Evolutionary conservation across 441 rosid species (phyloP).

Genomic region (Populus hybrid): DNA sequence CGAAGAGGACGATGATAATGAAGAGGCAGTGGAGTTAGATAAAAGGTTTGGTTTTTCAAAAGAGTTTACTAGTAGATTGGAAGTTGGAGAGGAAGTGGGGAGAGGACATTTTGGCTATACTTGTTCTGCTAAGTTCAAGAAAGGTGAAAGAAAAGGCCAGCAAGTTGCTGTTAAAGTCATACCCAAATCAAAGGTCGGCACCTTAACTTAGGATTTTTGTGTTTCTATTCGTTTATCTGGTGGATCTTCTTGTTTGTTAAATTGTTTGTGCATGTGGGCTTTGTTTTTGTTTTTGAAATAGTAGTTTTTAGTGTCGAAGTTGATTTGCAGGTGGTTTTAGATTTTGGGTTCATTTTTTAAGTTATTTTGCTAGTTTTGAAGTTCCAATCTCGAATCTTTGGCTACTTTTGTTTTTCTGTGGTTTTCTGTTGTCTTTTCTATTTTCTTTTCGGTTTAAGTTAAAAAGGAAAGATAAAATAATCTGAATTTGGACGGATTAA

Average conservation of each 20-base stretch:
- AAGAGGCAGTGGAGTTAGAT: constrained; percentile 54
- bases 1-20: constrained; percentile 57
- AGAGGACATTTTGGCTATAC: constrained; percentile 98
- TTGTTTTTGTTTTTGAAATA: too few relatives aligned
- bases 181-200: constrained; percentile 75
- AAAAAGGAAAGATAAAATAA: neutral
- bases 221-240: neutral
- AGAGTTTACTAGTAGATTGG: constrained; percentile 65
- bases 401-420: neutral
- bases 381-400: neutral
- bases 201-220: neutral
- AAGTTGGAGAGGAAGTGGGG: constrained; percentile 82
- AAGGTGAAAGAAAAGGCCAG: constrained; percentile 78
- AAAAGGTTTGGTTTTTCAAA: constrained; percentile 89
- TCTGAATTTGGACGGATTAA: neutral
- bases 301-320: neutral
- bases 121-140: constrained; percentile 86
- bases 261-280: neutral
- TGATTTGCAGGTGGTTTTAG: neutral
- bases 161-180: constrained; percentile 92
- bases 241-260: neutral
- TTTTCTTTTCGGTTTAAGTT: neutral
- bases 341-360: neutral
- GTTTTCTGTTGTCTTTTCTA: neutral
- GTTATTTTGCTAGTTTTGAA: neutral